phyloP scores from a whole-genome alignment of 768 basidiomycete species.

The Termitomyces sp. region DNA sequence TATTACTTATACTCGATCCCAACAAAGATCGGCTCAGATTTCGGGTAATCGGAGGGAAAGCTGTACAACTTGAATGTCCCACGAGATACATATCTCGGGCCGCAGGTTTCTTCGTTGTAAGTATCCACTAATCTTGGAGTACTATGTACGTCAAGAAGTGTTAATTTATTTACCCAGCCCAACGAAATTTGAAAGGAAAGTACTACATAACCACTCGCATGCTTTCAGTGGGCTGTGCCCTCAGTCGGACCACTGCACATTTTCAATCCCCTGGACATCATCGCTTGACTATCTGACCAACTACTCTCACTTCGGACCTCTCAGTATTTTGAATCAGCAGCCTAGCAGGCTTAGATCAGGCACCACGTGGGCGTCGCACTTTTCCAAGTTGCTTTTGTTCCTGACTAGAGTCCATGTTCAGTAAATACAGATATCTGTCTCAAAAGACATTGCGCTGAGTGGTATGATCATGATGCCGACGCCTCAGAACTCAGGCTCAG shows the following conservation, averaged over 20 bases:
- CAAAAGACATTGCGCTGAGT: background rate
- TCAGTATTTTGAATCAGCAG: background rate
- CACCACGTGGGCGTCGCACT: background rate
- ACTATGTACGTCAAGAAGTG: background rate
- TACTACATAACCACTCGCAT: background rate
- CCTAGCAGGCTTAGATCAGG: background rate
- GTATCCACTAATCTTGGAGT: background rate
- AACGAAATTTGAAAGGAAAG: background rate
- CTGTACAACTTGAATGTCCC: background rate
- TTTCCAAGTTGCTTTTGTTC: background rate
- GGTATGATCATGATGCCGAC: background rate
- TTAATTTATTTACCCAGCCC: background rate
- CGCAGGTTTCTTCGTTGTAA: background rate
- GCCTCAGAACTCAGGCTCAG: background rate
- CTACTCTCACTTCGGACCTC: background rate
- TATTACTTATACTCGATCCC: slow-evolving; percentile 11
- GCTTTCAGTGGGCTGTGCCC: background rate
- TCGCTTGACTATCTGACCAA: too few species aligned
- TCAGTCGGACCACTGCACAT: too few species aligned
- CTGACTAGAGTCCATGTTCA: background rate
- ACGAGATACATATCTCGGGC: too few species aligned
- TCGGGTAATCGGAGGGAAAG: slow-evolving; percentile 8
- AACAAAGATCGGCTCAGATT: background rate
- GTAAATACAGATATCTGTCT: background rate
- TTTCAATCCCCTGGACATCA: too few species aligned